These are phyloP conservation scores for Rhodomyrtus psidioides DNA, from an alignment of 441 rosid genomes.

Conservation along the genomic window DNA sequence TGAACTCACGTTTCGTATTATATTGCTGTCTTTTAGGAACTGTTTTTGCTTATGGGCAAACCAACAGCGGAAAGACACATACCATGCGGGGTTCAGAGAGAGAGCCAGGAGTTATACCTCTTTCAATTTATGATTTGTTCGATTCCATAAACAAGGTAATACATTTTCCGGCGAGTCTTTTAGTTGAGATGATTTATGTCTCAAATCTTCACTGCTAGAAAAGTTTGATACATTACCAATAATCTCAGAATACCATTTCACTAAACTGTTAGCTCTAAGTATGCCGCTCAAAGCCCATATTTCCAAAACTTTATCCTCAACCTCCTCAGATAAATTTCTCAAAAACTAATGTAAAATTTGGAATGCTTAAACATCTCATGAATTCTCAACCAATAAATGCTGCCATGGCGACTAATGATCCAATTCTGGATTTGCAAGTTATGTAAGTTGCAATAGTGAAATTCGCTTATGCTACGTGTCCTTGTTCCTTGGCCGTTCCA, in stretches of 20 bases:
- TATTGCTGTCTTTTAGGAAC: conserved; percentile 42
- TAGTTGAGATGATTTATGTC: not conserved
- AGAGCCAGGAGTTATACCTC: conserved; percentile 90
- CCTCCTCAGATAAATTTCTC: not conserved
- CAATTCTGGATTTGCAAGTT: not conserved
- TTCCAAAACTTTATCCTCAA: not conserved
- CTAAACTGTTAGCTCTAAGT: not conserved
- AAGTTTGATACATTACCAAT: not conserved
- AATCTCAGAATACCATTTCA: not conserved
- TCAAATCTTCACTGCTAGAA: not conserved
- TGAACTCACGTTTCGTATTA: not conserved
- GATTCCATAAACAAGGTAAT: conserved; percentile 57
- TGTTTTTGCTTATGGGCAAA: conserved; percentile 95
- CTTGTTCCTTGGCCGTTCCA: not conserved
- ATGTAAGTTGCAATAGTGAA: not conserved
- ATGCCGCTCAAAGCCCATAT: not conserved
- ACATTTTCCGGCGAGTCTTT: not conserved
- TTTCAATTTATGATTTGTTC: conserved; percentile 70
- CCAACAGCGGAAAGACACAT: conserved; percentile 93
- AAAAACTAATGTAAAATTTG: not conserved
- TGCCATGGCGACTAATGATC: not conserved
- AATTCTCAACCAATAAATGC: not conserved
- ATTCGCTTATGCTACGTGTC: not conserved
- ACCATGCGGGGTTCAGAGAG: conserved; percentile 83
- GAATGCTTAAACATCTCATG: not conserved